phyloP scores from a whole-genome alignment of 2,329 filamentous ascomycete species.

The Beauveria bassiana region DNA sequence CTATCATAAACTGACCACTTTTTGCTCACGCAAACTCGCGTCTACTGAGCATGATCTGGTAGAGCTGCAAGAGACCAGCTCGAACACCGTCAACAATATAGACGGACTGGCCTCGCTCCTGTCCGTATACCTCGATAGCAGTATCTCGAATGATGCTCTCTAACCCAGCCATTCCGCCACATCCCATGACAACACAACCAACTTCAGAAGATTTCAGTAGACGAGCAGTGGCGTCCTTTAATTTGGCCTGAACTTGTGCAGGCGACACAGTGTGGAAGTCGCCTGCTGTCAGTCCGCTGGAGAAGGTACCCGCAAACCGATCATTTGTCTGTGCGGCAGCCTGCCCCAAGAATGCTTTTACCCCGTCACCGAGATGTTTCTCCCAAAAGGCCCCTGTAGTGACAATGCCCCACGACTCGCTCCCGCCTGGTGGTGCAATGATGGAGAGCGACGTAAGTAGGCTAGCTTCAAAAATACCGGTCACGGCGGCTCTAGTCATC shows the following conservation, averaged over 20 bases:
- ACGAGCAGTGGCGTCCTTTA: constrained; percentile 61
- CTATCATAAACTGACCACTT: neutral
- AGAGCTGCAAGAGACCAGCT: constrained; percentile 57
- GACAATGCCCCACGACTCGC: constrained; percentile 71
- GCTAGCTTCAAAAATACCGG: constrained; percentile 82
- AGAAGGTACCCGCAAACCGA: constrained; percentile 72
- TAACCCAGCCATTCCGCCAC: constrained; percentile 84
- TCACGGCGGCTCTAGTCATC: constrained; percentile 23
- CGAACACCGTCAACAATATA: constrained; percentile 75
- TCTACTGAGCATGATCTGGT: constrained; percentile 42
- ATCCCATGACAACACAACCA: constrained; percentile 71
- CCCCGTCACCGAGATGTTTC: constrained; percentile 57
- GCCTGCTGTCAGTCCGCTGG: constrained; percentile 70
- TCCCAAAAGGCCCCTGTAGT: constrained; percentile 85
- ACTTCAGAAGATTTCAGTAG: constrained; percentile 53
- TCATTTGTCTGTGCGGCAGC: constrained; percentile 23
- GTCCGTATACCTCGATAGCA: constrained; percentile 56
- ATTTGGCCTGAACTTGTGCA: constrained; percentile 54
- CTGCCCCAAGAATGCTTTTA: constrained; percentile 54
- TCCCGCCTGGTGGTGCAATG: constrained; percentile 16
- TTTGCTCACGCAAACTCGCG: constrained; percentile 26
- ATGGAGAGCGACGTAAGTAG: constrained; percentile 56
- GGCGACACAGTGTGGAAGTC: constrained; percentile 67
- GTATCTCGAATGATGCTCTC: constrained; percentile 67
- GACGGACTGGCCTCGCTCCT: constrained; percentile 45